Conservation (phyloP, 2,329 filamentous ascomycete genomes). For the Raffaelea arxii region DNA sequence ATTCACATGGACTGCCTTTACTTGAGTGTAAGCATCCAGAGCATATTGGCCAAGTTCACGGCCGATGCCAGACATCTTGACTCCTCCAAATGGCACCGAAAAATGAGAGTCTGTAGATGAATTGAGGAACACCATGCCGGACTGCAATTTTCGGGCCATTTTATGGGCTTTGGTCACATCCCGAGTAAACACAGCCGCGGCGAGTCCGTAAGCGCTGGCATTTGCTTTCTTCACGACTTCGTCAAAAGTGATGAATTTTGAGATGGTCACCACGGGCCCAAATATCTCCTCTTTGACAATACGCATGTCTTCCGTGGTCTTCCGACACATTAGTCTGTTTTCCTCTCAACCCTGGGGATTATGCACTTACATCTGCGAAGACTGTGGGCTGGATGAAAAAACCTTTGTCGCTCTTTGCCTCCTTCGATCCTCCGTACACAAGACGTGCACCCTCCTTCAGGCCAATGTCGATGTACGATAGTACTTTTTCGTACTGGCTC, state of each 20-base stretch:
- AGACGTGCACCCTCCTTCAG: conserved; percentile 52
- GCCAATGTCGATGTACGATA: conserved; percentile 46
- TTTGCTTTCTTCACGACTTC: conserved; percentile 40
- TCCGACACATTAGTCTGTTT: no score
- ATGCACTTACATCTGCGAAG: conserved; percentile 9
- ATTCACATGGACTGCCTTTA: conserved; percentile 27
- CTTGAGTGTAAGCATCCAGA: conserved; percentile 23
- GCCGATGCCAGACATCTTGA: conserved; percentile 28
- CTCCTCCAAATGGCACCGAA: conserved; percentile 39
- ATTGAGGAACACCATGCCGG: conserved; percentile 42
- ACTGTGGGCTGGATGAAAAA: conserved; percentile 14
- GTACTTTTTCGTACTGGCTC: conserved; percentile 52
- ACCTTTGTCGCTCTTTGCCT: conserved; percentile 4
- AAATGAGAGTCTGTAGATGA: conserved; percentile 33
- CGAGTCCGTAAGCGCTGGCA: conserved; percentile 46
- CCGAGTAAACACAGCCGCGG: conserved; percentile 44
- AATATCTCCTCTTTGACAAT: conserved; percentile 46
- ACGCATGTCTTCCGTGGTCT: no score
- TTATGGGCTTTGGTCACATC: conserved; percentile 35
- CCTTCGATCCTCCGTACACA: conserved; percentile 36
- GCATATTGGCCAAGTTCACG: conserved; percentile 26
- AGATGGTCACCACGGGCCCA: conserved; percentile 46
- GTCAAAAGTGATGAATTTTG: conserved; percentile 38
- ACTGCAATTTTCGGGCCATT: conserved; percentile 30
- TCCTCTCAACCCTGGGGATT: no score